phyloP scores from a whole-genome alignment of 192 early-diverging fungal genomes.

The Coemansia sp. region DNA sequence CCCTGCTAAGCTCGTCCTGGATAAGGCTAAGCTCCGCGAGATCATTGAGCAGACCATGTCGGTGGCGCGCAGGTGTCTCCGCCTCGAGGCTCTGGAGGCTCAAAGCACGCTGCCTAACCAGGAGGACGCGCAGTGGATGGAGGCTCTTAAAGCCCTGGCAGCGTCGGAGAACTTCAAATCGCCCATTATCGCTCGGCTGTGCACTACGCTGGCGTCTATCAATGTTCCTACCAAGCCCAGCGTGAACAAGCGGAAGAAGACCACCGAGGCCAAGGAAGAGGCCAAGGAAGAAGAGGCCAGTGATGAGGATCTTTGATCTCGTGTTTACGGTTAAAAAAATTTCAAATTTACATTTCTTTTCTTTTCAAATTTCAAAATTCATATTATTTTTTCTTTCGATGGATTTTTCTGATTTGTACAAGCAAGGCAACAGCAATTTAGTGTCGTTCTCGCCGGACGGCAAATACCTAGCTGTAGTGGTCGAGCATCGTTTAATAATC shows the following conservation, averaged over 20 bases:
- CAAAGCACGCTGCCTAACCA: constrained; percentile 1
- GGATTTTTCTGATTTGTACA: constrained; percentile 53
- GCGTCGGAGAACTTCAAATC: constrained; percentile 15
- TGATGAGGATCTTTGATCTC: not conserved
- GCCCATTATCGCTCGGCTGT: constrained; percentile 15
- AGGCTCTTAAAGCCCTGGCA: constrained; percentile 13
- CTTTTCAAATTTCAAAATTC: constrained; percentile 6
- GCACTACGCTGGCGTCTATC: not conserved
- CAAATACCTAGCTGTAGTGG: constrained; percentile 33
- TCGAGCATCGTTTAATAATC: constrained; percentile 51
- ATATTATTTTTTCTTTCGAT: constrained; percentile 13
- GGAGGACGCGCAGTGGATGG: constrained; percentile 20
- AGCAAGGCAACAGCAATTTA: constrained; percentile 44
- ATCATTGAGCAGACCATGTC: constrained; percentile 19
- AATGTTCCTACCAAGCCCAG: not conserved
- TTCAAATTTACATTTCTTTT: not conserved
- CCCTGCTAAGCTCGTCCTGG: constrained; percentile 13
- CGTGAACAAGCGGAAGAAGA: constrained; percentile 4
- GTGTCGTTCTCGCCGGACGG: constrained; percentile 48
- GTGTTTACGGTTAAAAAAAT: constrained; percentile 4
- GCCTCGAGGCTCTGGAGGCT: constrained; percentile 11
- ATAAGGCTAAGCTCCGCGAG: constrained; percentile 34
- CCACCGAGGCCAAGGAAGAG: constrained; percentile 1
- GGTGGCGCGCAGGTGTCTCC: constrained; percentile 11
- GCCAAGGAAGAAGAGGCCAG: not conserved